A percentile compares a stretch with the other conserved stretches of the same genome.
Evolutionary conservation across 305 asterid genomes (phyloP).

Genomic region (Fraxinus sp.): DNA sequence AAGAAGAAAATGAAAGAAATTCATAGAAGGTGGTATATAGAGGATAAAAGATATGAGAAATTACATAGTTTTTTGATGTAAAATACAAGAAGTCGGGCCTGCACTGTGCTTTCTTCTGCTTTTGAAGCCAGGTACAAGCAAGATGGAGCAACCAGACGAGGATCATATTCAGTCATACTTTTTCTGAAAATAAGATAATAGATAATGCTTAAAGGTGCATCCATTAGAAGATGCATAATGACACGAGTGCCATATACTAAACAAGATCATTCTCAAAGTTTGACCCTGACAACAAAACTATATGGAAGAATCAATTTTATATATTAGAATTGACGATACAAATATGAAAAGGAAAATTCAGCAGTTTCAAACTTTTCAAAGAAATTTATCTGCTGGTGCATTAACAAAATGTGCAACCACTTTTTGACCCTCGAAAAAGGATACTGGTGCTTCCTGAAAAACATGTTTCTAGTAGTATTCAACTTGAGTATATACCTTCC

Average conservation of each 20-base stretch:
- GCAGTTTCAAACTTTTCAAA: neutral
- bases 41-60: conserved; percentile 17
- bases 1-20: conserved; percentile 10
- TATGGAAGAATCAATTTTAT: neutral
- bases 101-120: conserved; percentile 96
- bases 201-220: neutral
- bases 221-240: neutral
- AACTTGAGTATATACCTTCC: neutral
- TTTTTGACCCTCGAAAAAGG: neutral
- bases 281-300: neutral
- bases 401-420: neutral
- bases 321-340: neutral
- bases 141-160: conserved; percentile 88
- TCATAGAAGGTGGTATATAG: neutral
- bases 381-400: neutral
- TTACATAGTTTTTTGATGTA: conserved; percentile 77
- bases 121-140: conserved; percentile 96
- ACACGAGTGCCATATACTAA: conserved; percentile 8
- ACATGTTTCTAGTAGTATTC: neutral
- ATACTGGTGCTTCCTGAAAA: neutral
- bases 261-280: neutral
- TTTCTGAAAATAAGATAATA: conserved; percentile 46
- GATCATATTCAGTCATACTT: conserved; percentile 87
- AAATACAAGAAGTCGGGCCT: conserved; percentile 80
- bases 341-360: neutral